Evolutionary conservation across 1,284 basidiomycete genomes (phyloP).

Genomic region (Rhizoctonia solani): DNA sequence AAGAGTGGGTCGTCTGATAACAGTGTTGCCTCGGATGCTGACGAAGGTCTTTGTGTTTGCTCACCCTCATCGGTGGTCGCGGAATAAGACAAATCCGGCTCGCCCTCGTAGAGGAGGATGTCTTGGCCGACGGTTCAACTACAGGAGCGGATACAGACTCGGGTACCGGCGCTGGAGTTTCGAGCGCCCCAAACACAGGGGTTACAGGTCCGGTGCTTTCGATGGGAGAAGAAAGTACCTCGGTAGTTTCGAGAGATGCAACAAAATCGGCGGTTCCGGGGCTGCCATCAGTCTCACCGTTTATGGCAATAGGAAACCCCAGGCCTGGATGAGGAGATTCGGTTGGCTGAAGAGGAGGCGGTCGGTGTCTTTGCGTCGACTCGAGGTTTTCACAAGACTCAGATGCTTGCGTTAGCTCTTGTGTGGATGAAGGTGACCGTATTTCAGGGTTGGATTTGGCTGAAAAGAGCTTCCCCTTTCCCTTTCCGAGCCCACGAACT

Average conservation of each 20-base stretch:
- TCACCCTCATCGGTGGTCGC: conserved; percentile 9
- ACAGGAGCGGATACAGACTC: background rate
- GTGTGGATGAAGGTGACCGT: background rate
- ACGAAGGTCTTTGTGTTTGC: background rate
- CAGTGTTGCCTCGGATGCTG: conserved; percentile 8
- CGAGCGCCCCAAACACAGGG: too few species aligned
- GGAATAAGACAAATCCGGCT: conserved; percentile 5
- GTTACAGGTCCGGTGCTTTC: too few species aligned
- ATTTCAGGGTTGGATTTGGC: conserved; percentile 15
- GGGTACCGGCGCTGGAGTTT: background rate
- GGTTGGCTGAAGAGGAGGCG: conserved; percentile 7
- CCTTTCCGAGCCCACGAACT: conserved; percentile 12
- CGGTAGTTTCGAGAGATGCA: too few species aligned
- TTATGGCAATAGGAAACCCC: background rate
- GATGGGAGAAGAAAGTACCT: too few species aligned
- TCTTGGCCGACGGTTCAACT: conserved; percentile 3
- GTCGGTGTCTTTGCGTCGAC: background rate
- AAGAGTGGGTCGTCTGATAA: conserved; percentile 6
- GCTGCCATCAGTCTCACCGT: too few species aligned
- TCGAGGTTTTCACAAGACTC: background rate
- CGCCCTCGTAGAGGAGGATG: background rate
- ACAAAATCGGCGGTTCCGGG: too few species aligned
- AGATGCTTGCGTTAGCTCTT: background rate
- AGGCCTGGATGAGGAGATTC: background rate
- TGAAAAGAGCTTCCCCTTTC: conserved; percentile 12